These are phyloP conservation scores for Poa pratensis DNA, from an alignment of 176 grass and related monocot species.

Conservation along the genomic window DNA sequence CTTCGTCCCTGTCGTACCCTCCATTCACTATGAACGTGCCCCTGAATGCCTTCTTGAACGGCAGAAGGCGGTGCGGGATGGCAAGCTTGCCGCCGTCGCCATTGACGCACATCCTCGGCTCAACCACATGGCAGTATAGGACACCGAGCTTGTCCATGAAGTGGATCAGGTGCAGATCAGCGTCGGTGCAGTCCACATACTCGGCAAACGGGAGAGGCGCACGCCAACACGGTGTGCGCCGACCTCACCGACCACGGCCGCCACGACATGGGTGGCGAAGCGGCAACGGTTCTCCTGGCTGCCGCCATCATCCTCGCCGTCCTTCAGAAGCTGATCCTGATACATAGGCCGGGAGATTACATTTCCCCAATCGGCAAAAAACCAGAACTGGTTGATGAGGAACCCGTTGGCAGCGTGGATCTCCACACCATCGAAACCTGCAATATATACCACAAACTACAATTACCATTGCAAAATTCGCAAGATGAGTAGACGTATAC, in stretches of 20 bases:
- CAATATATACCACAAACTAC: not conserved
- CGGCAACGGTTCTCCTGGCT: slow-evolving; percentile 52
- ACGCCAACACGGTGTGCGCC: slow-evolving; percentile 50
- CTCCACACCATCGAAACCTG: slow-evolving; percentile 75
- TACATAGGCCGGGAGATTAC: too few species aligned
- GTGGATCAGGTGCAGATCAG: slow-evolving; percentile 56
- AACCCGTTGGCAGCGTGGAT: slow-evolving; percentile 59
- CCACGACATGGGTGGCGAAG: slow-evolving; percentile 57
- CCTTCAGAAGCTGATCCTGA: slow-evolving; percentile 35
- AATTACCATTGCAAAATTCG: not conserved
- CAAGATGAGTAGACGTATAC: not conserved
- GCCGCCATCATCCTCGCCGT: slow-evolving; percentile 46
- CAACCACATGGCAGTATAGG: slow-evolving; percentile 60
- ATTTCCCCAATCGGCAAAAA: not conserved
- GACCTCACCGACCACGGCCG: slow-evolving; percentile 41
- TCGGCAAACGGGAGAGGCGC: slow-evolving; percentile 49
- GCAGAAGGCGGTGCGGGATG: slow-evolving; percentile 41
- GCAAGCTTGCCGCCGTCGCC: slow-evolving; percentile 23
- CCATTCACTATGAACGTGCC: slow-evolving; percentile 54
- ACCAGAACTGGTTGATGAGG: slow-evolving; percentile 58
- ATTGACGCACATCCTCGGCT: slow-evolving; percentile 41
- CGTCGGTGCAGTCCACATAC: slow-evolving; percentile 40
- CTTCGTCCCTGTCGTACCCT: slow-evolving; percentile 61
- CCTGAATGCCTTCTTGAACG: slow-evolving; percentile 57
- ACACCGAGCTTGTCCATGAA: slow-evolving; percentile 43